Base-by-base conservation (phyloP, 2,329 filamentous ascomycete species). In the Aschersonia sp. region DNA sequence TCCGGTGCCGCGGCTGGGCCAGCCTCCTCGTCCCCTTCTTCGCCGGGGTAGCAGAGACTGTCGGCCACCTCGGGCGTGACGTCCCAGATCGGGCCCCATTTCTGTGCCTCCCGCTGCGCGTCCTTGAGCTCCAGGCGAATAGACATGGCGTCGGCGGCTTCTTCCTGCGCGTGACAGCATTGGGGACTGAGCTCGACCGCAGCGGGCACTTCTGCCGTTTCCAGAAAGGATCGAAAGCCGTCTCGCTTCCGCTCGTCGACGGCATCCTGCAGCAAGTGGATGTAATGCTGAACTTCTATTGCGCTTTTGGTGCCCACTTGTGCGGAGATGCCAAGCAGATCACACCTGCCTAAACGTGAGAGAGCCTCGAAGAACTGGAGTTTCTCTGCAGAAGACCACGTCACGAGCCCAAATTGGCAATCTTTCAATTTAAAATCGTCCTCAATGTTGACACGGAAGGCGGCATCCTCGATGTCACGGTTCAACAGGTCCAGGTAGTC, bases 311-410 rank as follows among this genome's bases (percentile, higher is more conserved):
- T 82, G 1, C 70, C 70, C 12, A 95, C 69, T 0, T 74, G 70
- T 6, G 64, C 56, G 1, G 85, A 73, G 48, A 96, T 82, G 1
- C 72, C 75, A 2, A 64, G 64, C 1, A 84, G 56, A 51, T 88
- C 69, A 54, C 79, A 74, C 46, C 68, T 74, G 0, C 87, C 87
- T 2, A 84, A 70, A 0, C 76, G 75, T 1, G 73, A 69, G 3
- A 94, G 61, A 0, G 77, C 74, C 10, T 75, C 68, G 60, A 87
- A 94, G 50, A 95, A 76, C 0, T 68, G 55, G 1, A 74, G 67
- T 59, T 94, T 94, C 58, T 96, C 89, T 1, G 66, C 55, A 0
- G 73, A 51, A 0, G 76, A 80, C 91, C 91, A 97, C 9, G 65
- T 54, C 1, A 81, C 79, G 30, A 78, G 70, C 29, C 88, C 89